Percentiles rank a stretch among this genome's conserved stretches.
phyloP scores from a whole-genome alignment of 2,329 filamentous ascomycete genomes.

The Apiospora koreana region DNA sequence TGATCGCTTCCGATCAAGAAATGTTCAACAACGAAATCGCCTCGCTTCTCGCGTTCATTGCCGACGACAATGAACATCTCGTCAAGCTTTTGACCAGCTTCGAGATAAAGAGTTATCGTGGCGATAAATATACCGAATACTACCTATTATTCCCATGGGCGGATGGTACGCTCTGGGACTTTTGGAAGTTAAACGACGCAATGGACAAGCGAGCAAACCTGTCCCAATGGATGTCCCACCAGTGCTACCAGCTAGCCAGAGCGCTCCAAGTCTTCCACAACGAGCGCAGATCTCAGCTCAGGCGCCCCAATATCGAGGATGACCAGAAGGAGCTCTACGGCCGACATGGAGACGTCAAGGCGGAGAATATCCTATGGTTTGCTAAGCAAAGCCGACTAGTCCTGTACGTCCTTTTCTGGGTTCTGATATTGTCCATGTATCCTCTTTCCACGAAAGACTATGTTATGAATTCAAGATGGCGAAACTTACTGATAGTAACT shows the following conservation, averaged over 20 bases:
- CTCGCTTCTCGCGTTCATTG: not conserved
- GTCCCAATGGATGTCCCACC: not conserved
- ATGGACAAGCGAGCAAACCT: slow-evolving; percentile 19
- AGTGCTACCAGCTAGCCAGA: not conserved
- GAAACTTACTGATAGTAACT: no score
- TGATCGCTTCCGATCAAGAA: not conserved
- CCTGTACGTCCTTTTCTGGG: not conserved
- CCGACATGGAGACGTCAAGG: slow-evolving; percentile 37
- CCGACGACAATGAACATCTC: not conserved
- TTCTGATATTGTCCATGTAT: no score
- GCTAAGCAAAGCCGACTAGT: not conserved
- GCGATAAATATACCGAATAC: not conserved
- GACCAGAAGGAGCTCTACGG: slow-evolving; percentile 28
- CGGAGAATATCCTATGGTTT: slow-evolving; percentile 38
- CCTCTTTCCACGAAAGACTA: no score
- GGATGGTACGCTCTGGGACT: slow-evolving; percentile 18
- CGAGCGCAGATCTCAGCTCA: not conserved
- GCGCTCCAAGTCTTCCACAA: not conserved
- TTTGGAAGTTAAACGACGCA: slow-evolving; percentile 16
- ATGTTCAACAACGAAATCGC: not conserved
- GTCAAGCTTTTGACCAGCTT: not conserved
- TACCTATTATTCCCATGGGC: slow-evolving; percentile 25
- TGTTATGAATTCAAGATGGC: no score
- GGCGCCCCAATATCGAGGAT: not conserved
- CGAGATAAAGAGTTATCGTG: not conserved